Base-by-base conservation (phyloP, 371 early-diverging fungal genomes). In the Syncephalastrum racemosum region DNA sequence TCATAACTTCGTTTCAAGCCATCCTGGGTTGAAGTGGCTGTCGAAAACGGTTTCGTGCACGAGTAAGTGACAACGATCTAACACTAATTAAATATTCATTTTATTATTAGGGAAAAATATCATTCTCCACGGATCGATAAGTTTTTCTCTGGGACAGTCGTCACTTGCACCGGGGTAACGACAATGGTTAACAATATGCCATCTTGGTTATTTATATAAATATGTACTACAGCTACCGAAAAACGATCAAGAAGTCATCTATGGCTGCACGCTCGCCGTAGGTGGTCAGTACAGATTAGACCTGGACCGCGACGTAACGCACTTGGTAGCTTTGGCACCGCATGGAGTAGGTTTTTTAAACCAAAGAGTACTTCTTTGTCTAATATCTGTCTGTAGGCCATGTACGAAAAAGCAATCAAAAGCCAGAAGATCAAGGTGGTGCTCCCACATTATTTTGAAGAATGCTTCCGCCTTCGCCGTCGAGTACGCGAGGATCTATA, bases 381-480 rank as follows among this genome's bases (percentile, higher is more conserved):
- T 2, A 27, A 44, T 20, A 46, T 22, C n/a, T 41, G 15, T 25
- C 16, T 39, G 5, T 60, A 81, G 81, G 59, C 58, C 36, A 79
- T 80, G 43, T 86, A 85, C 59, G 74, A 78, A 24, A 71, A 74
- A 48, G 78, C 67, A 2, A 68, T 73, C 31, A 61, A 77, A 46
- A 66, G 66, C 13, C 68, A 75, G 24, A 46, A 77, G 51, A 83
- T 88, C 42, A 81, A 72, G 43, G 65, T 85, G 3, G 80, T 94
- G 4, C 68, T 90, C 14, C 91, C 93, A 7, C 90, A 91, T 53
- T 94, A 88, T 84, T 75, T 93, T 53, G 87, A 91, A 57, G 85
- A 85, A 46, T 88, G 90, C 63, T 66, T 90, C 27, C 82, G 84
- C 36, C 56, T 87, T 23, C 67, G 72, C 42, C 63, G 79, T 18